Conservation (phyloP, 371 early-diverging fungal species). For the Fennellomyces sp. region DNA sequence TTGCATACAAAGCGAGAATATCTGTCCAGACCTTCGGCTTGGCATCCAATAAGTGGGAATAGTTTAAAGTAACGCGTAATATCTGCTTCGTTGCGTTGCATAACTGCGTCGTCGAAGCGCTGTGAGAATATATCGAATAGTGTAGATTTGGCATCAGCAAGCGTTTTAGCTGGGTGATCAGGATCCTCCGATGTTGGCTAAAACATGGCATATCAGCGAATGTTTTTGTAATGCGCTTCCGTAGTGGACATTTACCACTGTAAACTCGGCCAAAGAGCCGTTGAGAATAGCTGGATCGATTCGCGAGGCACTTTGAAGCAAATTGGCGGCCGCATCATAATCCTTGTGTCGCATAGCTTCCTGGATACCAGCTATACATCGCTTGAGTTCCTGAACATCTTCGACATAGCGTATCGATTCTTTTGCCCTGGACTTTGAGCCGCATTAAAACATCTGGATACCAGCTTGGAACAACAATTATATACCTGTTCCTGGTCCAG, state of each 20-base stretch:
- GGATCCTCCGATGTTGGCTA: conserved; percentile 66
- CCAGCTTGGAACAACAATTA: neutral
- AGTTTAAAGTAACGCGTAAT: conserved; percentile 87
- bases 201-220: neutral
- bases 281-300: conserved; percentile 69
- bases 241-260: conserved; percentile 38
- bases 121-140: conserved; percentile 72
- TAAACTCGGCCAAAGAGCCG: conserved; percentile 73
- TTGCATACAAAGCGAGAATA: conserved; percentile 85
- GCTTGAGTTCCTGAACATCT: conserved; percentile 77
- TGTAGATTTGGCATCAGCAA: conserved; percentile 62
- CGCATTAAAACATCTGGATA: neutral
- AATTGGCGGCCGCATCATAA: conserved; percentile 75
- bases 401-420: conserved; percentile 70
- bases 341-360: conserved; percentile 72
- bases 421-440: conserved; percentile 65
- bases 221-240: neutral
- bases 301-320: conserved; percentile 68
- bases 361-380: conserved; percentile 73
- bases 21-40: conserved; percentile 83
- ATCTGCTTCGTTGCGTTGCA: conserved; percentile 66
- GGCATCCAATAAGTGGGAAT: conserved; percentile 85
- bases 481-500: conserved; percentile 76
- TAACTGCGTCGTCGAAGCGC: conserved; percentile 82
- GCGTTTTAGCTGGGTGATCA: conserved; percentile 65